Conservation (phyloP, 108 stramenopile genomes). For the Epipyxis sp. region DNA sequence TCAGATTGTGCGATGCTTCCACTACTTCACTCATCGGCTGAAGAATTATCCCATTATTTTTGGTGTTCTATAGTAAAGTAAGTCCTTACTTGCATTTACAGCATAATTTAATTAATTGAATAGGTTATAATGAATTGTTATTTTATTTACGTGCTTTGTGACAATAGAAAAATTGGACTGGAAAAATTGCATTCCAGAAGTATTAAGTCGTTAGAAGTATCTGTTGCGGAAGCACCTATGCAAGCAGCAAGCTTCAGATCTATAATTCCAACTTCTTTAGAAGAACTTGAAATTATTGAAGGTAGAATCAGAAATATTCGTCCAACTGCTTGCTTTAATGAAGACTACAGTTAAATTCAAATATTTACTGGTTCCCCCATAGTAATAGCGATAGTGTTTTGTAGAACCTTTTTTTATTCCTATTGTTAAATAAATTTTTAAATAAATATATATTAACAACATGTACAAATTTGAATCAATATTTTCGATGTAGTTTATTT, state of each 20-base stretch:
- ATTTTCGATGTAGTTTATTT: too few relatives aligned
- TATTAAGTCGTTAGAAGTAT: slow-evolving; percentile 75
- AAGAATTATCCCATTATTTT: slow-evolving; percentile 84
- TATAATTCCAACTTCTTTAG: background rate
- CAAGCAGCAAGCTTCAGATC: slow-evolving; percentile 65
- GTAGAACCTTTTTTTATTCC: too few relatives aligned
- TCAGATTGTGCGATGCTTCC: slow-evolving; percentile 82
- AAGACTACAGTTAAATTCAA: too few relatives aligned
- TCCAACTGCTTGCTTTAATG: too few relatives aligned
- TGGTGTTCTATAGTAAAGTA: slow-evolving; percentile 62
- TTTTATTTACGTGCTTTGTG: background rate
- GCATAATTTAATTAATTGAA: too few relatives aligned
- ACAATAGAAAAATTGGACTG: slow-evolving; percentile 55
- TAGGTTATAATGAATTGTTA: background rate
- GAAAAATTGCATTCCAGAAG: slow-evolving; percentile 66
- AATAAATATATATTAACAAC: too few relatives aligned
- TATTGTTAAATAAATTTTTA: too few relatives aligned
- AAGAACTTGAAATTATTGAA: too few relatives aligned
- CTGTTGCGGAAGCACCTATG: slow-evolving; percentile 76
- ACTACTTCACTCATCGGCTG: slow-evolving; percentile 84
- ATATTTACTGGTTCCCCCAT: too few relatives aligned
- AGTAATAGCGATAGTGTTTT: too few relatives aligned
- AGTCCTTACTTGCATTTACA: background rate
- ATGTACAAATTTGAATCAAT: too few relatives aligned
- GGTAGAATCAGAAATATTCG: too few relatives aligned